These are phyloP conservation scores for Xylaria sp. DNA, from an alignment of 2,329 filamentous ascomycete genomes.

Conservation along the genomic window DNA sequence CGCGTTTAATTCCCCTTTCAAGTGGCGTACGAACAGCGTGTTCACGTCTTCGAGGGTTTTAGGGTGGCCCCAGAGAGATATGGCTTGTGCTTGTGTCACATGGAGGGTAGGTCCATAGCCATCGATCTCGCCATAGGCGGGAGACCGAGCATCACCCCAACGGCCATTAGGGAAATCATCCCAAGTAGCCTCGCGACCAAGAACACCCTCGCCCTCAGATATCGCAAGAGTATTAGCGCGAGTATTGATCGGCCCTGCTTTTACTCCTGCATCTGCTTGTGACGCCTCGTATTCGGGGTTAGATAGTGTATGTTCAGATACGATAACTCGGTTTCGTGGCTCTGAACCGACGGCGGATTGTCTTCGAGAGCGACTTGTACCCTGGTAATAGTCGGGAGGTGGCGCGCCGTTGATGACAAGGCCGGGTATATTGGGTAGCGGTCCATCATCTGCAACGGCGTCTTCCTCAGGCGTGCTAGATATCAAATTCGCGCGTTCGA, in stretches of 20 bases:
- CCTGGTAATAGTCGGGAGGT: slow-evolving; percentile 39
- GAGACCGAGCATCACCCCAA: slow-evolving; percentile 91
- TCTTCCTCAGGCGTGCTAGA: slow-evolving; percentile 55
- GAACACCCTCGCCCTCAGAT: slow-evolving; percentile 86
- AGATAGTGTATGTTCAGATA: slow-evolving; percentile 66
- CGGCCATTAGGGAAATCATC: slow-evolving; percentile 97
- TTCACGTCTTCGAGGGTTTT: slow-evolving; percentile 74
- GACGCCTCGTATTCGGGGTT: slow-evolving; percentile 72
- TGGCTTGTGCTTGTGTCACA: slow-evolving; percentile 82
- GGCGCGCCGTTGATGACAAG: slow-evolving; percentile 57
- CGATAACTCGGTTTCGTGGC: slow-evolving; percentile 85
- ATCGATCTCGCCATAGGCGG: slow-evolving; percentile 94
- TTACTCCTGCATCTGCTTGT: slow-evolving; percentile 79
- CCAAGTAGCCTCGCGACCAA: slow-evolving; percentile 96
- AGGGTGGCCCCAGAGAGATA: slow-evolving; percentile 84
- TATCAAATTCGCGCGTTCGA: slow-evolving; percentile 86
- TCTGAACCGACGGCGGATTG: slow-evolving; percentile 83
- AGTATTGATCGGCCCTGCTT: slow-evolving; percentile 73
- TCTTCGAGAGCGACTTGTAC: slow-evolving; percentile 53
- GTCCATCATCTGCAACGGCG: slow-evolving; percentile 55
- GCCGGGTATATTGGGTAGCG: slow-evolving; percentile 49
- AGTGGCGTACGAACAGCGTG: slow-evolving; percentile 78
- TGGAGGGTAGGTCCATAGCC: slow-evolving; percentile 98
- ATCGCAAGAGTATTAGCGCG: slow-evolving; percentile 88
- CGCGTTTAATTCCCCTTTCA: slow-evolving; percentile 77